Conservation (phyloP, 164 flowering plant genomes). For the Pachysandra terminalis region DNA sequence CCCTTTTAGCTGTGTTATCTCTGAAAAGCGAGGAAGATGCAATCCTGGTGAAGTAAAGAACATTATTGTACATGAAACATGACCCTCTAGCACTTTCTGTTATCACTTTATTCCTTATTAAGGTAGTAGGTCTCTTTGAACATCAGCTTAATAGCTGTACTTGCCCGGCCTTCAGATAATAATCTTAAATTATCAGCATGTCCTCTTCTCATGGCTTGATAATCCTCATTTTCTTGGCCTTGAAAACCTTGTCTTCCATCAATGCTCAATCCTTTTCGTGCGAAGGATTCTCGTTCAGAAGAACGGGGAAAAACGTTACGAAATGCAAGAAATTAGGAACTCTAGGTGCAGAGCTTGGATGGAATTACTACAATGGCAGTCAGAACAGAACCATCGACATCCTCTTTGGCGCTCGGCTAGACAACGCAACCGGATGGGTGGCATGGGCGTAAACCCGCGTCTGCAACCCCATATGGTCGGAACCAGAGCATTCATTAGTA, state of each 20-base stretch:
- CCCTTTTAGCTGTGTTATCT: too few relatives aligned
- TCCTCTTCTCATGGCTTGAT: background rate
- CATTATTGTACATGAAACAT: too few relatives aligned
- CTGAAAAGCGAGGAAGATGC: too few relatives aligned
- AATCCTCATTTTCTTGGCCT: conserved; percentile 2
- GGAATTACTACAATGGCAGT: conserved; percentile 9
- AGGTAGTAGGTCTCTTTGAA: too few relatives aligned
- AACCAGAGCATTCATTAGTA: conserved; percentile 46
- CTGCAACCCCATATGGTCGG: conserved; percentile 36
- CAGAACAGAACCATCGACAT: conserved; percentile 17
- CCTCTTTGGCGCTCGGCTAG: conserved; percentile 23
- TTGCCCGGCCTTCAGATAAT: too few relatives aligned
- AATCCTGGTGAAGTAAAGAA: too few relatives aligned
- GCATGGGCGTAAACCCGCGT: conserved; percentile 55
- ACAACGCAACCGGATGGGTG: conserved; percentile 28
- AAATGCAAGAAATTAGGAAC: conserved; percentile 31
- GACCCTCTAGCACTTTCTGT: too few relatives aligned
- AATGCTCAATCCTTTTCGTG: conserved; percentile 4
- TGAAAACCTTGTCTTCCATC: background rate
- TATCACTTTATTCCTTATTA: too few relatives aligned
- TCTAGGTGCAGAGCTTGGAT: conserved; percentile 35
- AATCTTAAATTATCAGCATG: conserved; percentile 3
- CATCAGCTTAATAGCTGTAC: too few relatives aligned
- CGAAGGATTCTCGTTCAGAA: background rate
- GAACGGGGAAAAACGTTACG: background rate